These are phyloP conservation scores for Pichia sp. DNA, from an alignment of 1,139 yeast species.

Conservation along the genomic window DNA sequence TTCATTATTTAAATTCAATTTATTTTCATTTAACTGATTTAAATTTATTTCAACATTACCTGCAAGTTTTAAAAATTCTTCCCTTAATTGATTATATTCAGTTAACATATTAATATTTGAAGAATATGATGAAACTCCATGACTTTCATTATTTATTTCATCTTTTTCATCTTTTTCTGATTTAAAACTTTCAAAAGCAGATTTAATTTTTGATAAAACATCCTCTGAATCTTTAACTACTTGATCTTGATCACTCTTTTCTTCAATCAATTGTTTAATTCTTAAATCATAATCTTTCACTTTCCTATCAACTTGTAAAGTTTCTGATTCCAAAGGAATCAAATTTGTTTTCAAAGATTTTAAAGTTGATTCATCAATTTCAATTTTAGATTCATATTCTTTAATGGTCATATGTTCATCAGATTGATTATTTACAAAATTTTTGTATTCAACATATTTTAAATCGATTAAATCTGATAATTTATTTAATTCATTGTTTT, in stretches of 20 bases:
- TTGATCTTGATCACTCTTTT: constrained; percentile 46
- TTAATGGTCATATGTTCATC: constrained; percentile 36
- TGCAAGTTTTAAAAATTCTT: constrained; percentile 47
- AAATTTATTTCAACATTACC: constrained; percentile 56
- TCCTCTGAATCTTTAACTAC: constrained; percentile 38
- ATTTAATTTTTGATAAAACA: constrained; percentile 45
- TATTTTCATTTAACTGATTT: constrained; percentile 40
- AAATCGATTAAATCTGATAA: constrained; percentile 22
- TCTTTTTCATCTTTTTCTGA: constrained; percentile 34
- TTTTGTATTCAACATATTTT: constrained; percentile 22
- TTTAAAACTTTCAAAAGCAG: constrained; percentile 34
- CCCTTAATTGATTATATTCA: constrained; percentile 58
- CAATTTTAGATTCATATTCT: constrained; percentile 32
- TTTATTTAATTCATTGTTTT: not conserved
- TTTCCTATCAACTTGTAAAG: constrained; percentile 42
- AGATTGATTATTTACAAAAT: constrained; percentile 38
- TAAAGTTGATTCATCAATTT: constrained; percentile 25
- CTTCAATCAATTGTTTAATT: constrained; percentile 46
- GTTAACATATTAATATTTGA: constrained; percentile 28
- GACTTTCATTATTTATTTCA: constrained; percentile 45
- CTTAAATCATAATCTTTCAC: constrained; percentile 45
- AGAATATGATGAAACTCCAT: constrained; percentile 1
- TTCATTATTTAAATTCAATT: constrained; percentile 37
- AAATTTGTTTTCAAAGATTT: constrained; percentile 45
- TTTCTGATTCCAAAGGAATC: constrained; percentile 53